Conservation (phyloP, 805 yeast genomes). For the Candida pini region DNA sequence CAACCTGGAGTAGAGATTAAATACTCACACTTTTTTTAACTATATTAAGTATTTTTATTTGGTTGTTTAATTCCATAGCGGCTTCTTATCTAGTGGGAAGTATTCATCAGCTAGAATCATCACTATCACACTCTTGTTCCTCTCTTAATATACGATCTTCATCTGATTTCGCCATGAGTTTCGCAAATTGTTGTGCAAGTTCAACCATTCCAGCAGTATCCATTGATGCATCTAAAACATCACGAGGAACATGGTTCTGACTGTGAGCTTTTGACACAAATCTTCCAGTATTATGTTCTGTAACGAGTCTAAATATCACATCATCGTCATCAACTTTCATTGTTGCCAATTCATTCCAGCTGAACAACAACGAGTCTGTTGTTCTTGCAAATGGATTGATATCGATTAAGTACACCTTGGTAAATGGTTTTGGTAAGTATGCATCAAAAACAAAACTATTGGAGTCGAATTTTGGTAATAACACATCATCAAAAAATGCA, state of each 20-base stretch:
- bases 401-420: conserved; percentile 67
- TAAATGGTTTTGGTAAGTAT: conserved; percentile 72
- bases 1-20: conserved; percentile 25
- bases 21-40: neutral
- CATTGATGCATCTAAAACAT: conserved; percentile 77
- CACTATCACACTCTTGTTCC: conserved; percentile 1
- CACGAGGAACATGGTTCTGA: conserved; percentile 88
- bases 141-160: conserved; percentile 1
- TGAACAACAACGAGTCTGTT: conserved; percentile 72
- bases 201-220: conserved; percentile 67
- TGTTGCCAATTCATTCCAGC: conserved; percentile 73
- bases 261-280: conserved; percentile 80
- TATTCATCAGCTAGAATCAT: too few species aligned
- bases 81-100: too few species aligned
- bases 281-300: conserved; percentile 63
- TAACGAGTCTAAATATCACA: conserved; percentile 60
- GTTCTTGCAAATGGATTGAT: conserved; percentile 78
- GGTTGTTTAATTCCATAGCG: too few species aligned
- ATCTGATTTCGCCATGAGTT: conserved; percentile 9
- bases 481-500: conserved; percentile 46
- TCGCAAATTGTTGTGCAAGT: conserved; percentile 54
- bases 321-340: conserved; percentile 28
- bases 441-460: conserved; percentile 67
- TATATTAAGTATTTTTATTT: too few species aligned
- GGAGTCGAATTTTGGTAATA: conserved; percentile 47